A percentile compares a stretch with the other conserved stretches of the same genome.
These are phyloP conservation scores for Monascus ruber DNA, from an alignment of 2,329 filamentous ascomycete genomes.

Conservation along the genomic window DNA sequence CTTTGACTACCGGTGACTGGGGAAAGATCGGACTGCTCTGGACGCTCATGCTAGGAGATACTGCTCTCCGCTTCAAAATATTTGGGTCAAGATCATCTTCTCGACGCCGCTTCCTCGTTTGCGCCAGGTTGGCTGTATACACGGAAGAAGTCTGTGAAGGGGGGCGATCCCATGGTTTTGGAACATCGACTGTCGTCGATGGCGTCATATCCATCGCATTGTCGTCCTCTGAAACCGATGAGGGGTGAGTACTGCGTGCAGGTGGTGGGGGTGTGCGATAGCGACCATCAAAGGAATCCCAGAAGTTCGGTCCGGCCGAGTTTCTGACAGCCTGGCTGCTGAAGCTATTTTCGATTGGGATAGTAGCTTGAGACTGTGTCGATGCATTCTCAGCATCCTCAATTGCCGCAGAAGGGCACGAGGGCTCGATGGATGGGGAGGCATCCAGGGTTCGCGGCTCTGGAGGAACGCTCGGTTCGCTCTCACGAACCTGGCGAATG, in stretches of 20 bases:
- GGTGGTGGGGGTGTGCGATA: constrained; percentile 54
- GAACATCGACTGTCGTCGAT: constrained; percentile 19
- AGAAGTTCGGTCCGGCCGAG: constrained; percentile 61
- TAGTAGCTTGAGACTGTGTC: constrained; percentile 22
- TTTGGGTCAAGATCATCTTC: constrained; percentile 85
- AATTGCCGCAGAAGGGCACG: constrained; percentile 5
- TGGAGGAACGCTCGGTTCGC: constrained; percentile 53
- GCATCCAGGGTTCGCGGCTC: constrained; percentile 27
- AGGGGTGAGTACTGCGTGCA: constrained; percentile 45
- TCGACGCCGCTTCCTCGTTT: constrained; percentile 61
- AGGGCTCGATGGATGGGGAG: constrained; percentile 42
- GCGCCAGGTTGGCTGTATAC: constrained; percentile 29
- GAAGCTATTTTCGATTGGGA: constrained; percentile 56
- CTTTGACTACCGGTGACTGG: constrained; percentile 69
- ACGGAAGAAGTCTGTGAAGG: constrained; percentile 31
- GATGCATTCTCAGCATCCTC: constrained; percentile 7
- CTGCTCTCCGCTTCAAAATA: constrained; percentile 81
- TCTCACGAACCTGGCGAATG: constrained; percentile 87
- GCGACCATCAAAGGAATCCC: constrained; percentile 66
- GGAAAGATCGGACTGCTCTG: constrained; percentile 76
- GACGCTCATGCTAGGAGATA: constrained; percentile 80
- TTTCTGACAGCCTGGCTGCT: constrained; percentile 63
- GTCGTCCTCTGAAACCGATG: constrained; percentile 35
- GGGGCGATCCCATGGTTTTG: constrained; percentile 22
- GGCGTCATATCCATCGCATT: constrained; percentile 29